phyloP scores from a whole-genome alignment of 2,329 filamentous ascomycete species.

The Fusarium nodosum region DNA sequence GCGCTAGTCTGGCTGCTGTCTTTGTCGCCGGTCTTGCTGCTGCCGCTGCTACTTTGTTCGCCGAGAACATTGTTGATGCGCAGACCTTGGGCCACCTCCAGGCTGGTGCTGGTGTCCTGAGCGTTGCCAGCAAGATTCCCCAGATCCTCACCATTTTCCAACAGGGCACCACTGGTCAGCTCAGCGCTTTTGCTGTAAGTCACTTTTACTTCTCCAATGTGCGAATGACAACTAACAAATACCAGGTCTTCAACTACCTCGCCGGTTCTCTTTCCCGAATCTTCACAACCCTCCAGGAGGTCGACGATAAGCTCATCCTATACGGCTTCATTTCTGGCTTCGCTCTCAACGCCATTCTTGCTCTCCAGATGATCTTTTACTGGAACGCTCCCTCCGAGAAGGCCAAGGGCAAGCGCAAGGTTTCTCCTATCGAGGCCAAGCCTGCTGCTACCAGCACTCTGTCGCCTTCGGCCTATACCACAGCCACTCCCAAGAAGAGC shows the following conservation, averaged over 20 bases:
- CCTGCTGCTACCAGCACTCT: constrained; percentile 46
- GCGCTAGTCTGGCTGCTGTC: constrained; percentile 75
- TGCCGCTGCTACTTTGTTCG: constrained; percentile 78
- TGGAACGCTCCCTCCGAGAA: constrained; percentile 79
- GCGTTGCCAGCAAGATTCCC: constrained; percentile 91
- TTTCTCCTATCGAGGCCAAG: constrained; percentile 47
- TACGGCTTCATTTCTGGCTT: constrained; percentile 96
- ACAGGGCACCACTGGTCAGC: constrained; percentile 90
- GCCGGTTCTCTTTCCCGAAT: constrained; percentile 92
- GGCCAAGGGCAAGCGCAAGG: constrained; percentile 60
- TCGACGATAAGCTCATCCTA: constrained; percentile 95
- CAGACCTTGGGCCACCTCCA: constrained; percentile 80
- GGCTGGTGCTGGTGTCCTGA: constrained; percentile 84
- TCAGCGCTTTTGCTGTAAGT: constrained; percentile 95
- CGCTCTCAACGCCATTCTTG: constrained; percentile 87
- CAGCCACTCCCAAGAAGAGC: constrained; percentile 56
- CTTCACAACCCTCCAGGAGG: constrained; percentile 97
- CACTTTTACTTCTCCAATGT: rapidly evolving
- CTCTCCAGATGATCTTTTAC: constrained; percentile 93
- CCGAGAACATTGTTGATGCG: constrained; percentile 73
- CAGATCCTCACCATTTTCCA: constrained; percentile 90
- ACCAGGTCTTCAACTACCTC: constrained; percentile 97
- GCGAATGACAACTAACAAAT: background rate
- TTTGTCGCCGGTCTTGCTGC: constrained; percentile 84
- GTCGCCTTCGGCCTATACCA: constrained; percentile 42